Evolutionary conservation across 805 yeast species (phyloP).

Genomic region (Vanderwaltozyma verrucispora): DNA sequence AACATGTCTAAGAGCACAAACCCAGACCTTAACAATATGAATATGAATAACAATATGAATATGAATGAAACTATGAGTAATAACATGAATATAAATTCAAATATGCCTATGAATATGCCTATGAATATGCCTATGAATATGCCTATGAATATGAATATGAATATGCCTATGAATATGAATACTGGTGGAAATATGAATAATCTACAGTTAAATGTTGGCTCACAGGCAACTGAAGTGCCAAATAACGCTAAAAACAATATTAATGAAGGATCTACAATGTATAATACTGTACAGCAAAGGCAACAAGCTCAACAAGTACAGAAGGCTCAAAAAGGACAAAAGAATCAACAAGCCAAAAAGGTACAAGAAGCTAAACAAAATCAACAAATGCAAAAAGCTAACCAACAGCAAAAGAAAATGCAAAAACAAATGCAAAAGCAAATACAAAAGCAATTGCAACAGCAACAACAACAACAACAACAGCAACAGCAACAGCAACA

Average conservation of each 20-base stretch:
- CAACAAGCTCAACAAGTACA: constrained; percentile 31
- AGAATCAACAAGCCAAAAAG: constrained; percentile 10
- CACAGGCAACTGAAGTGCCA: too few relatives aligned
- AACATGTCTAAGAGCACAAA: too few relatives aligned
- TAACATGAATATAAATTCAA: too few relatives aligned
- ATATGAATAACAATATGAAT: too few relatives aligned
- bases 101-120: too few relatives aligned
- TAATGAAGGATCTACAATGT: constrained; percentile 22
- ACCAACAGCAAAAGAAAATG: constrained; percentile 11
- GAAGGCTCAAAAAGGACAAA: constrained; percentile 22
- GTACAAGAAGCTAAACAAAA: constrained; percentile 10
- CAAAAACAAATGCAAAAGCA: constrained; percentile 26
- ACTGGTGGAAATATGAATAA: not conserved
- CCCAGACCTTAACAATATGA: too few relatives aligned
- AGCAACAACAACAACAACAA: constrained; percentile 1
- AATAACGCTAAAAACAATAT: too few relatives aligned
- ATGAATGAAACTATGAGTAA: too few relatives aligned
- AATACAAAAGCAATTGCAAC: constrained; percentile 10
- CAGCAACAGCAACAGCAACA: constrained; percentile 11
- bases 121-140: too few relatives aligned
- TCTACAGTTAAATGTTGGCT: too few relatives aligned
- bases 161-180: not conserved
- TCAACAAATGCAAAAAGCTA: constrained; percentile 7
- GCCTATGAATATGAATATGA: not conserved
- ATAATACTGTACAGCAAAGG: constrained; percentile 31